A percentile compares a stretch with the other conserved stretches of the same genome.
Conservation (phyloP, 164 flowering plant species). For the Kalanchoe fedtschenkoi region DNA sequence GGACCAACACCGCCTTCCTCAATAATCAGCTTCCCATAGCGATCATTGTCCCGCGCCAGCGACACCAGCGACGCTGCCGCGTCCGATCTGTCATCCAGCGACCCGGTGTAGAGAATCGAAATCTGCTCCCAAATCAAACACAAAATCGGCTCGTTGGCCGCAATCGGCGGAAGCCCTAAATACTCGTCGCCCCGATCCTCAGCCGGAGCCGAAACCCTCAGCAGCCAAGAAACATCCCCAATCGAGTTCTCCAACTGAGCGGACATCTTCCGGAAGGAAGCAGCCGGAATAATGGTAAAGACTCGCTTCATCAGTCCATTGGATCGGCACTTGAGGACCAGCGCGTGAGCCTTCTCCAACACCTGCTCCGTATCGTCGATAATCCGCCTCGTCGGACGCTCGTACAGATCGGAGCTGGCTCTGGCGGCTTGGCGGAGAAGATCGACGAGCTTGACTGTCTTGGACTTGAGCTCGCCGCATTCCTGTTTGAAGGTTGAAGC, state of each 20-base stretch:
- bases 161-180: conserved; percentile 4
- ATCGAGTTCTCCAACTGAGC: conserved; percentile 4
- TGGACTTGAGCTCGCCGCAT: not conserved
- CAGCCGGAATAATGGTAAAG: not conserved
- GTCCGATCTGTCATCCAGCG: not conserved
- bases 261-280: conserved; percentile 1
- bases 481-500: not conserved
- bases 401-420: not conserved
- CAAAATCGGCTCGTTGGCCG: not conserved
- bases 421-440: conserved; percentile 5
- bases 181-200: conserved; percentile 3
- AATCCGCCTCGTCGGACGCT: not conserved
- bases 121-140: conserved; percentile 6
- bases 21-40: conserved; percentile 1
- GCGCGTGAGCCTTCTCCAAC: not conserved
- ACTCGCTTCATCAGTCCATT: not conserved
- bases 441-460: conserved; percentile 1
- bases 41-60: not conserved
- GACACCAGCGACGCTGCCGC: not conserved
- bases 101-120: not conserved
- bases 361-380: conserved; percentile 1
- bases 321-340: not conserved
- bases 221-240: not conserved
- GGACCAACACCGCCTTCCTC: not conserved
- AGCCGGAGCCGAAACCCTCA: conserved; percentile 2